Evolutionary conservation across 208 protist genomes (phyloP).

Genomic region (Perkinsela sp.): DNA sequence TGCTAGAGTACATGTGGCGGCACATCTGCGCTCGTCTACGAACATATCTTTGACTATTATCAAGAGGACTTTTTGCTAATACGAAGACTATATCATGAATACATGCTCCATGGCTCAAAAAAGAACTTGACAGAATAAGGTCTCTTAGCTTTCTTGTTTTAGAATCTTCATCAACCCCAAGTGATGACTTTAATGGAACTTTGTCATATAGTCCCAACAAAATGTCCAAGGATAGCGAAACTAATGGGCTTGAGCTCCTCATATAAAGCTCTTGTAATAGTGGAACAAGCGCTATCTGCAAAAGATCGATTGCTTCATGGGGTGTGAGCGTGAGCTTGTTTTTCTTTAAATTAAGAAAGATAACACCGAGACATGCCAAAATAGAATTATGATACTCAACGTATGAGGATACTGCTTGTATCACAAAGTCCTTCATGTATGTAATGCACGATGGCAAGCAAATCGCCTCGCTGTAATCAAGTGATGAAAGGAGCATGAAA

Average conservation of each 20-base stretch:
- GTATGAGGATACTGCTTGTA: neutral
- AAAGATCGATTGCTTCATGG: neutral
- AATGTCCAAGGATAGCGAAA: neutral
- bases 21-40: neutral
- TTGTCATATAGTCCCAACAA: neutral
- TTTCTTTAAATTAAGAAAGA: neutral
- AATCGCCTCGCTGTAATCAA: too few species aligned
- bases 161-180: neutral
- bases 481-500: too few species aligned
- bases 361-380: too few species aligned
- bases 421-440: neutral
- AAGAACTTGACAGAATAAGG: neutral
- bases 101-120: neutral
- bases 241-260: neutral
- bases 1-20: neutral
- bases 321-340: neutral
- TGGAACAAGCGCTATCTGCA: neutral
- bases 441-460: too few species aligned
- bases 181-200: neutral
- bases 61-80: neutral
- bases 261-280: neutral
- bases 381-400: too few species aligned
- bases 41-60: neutral
- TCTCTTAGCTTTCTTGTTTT: neutral
- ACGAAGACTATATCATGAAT: neutral